Conservation (phyloP, 1,284 basidiomycete species). For the Moniliophthora roreri region DNA sequence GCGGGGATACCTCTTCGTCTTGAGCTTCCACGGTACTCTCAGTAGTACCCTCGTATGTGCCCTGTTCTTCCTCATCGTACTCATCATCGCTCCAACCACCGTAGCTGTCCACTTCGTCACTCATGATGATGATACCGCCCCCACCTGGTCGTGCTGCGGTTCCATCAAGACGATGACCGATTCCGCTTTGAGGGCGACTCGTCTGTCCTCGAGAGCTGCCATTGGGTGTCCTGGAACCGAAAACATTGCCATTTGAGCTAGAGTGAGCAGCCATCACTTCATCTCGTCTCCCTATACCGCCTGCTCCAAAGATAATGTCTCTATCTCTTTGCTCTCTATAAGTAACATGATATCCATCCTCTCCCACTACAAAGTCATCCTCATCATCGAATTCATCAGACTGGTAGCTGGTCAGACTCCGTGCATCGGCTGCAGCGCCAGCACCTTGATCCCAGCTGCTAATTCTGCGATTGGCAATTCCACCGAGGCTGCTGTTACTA, state of each 20-base stretch:
- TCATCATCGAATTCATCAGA: conserved; percentile 1
- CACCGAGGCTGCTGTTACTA: not conserved
- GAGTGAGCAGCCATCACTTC: too few relatives aligned
- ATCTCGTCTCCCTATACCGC: too few relatives aligned
- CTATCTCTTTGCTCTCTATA: not conserved
- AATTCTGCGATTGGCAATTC: not conserved
- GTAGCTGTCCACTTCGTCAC: not conserved
- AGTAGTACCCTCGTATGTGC: not conserved
- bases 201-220: too few relatives aligned
- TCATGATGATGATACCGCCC: conserved; percentile 1
- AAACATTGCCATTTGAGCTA: too few relatives aligned
- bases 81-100: not conserved
- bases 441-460: conserved; percentile 3
- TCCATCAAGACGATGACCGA: too few relatives aligned
- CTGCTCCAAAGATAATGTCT: not conserved
- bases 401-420: conserved; percentile 3
- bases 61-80: not conserved
- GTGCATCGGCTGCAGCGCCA: not conserved
- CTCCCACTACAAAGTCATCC: not conserved
- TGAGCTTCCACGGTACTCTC: conserved; percentile 2
- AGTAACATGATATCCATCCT: not conserved
- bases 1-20: not conserved
- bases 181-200: too few relatives aligned
- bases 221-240: too few relatives aligned
- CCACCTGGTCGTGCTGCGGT: not conserved